These are phyloP conservation scores for Lathyrus tuberosus DNA, from an alignment of 306 rosid genomes.

Conservation along the genomic window DNA sequence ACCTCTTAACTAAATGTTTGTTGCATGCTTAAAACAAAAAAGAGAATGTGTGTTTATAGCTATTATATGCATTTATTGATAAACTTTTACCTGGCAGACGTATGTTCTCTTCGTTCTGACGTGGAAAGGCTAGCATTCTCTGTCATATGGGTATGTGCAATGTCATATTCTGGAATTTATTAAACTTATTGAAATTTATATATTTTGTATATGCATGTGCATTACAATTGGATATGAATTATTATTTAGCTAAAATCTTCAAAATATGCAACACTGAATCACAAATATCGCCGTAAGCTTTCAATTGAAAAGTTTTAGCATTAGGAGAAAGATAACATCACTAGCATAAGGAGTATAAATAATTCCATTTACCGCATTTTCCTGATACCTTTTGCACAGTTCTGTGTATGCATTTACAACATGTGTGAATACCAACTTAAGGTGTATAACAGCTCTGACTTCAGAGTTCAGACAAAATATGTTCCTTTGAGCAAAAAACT, in stretches of 20 bases:
- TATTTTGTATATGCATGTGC: conserved; percentile 22
- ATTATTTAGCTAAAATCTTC: conserved; percentile 1
- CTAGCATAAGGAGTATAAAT: background rate
- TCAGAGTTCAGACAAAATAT: background rate
- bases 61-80: conserved; percentile 22
- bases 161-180: too few species aligned
- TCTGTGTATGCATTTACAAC: background rate
- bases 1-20: conserved; percentile 13
- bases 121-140: conserved; percentile 98
- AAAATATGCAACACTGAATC: conserved; percentile 10
- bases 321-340: background rate
- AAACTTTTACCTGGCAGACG: conserved; percentile 60
- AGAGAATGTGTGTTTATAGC: background rate
- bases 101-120: conserved; percentile 97
- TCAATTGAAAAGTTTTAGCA: conserved; percentile 4
- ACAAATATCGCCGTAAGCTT: conserved; percentile 11
- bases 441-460: background rate
- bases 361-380: background rate
- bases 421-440: conserved; percentile 7
- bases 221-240: background rate
- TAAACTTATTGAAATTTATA: background rate
- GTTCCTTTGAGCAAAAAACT: background rate
- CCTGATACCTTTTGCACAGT: background rate
- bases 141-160: conserved; percentile 82
- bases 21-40: background rate